phyloP scores from a whole-genome alignment of 805 yeast species.

The Kodamaea kakaduensis region DNA sequence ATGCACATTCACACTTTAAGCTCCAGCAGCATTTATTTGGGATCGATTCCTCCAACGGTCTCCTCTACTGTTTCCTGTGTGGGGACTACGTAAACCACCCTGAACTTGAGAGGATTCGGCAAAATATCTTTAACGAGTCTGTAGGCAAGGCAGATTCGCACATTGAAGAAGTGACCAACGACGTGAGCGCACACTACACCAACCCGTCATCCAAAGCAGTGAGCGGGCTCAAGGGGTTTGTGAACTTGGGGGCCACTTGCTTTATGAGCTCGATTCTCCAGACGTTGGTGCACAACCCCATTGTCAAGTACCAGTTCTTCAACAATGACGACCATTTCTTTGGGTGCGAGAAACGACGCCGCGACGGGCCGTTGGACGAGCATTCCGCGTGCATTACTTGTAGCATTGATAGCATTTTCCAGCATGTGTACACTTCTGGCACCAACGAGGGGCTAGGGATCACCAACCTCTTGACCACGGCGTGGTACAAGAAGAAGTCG shows the following conservation, averaged over 20 bases:
- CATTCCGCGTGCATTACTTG: slow-evolving; percentile 69
- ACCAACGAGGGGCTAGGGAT: slow-evolving; percentile 73
- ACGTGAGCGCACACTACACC: slow-evolving; percentile 14
- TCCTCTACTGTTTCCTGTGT: slow-evolving; percentile 77
- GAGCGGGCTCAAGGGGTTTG: slow-evolving; percentile 82
- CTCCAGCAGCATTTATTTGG: slow-evolving; percentile 35
- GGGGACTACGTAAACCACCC: slow-evolving; percentile 65
- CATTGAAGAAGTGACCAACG: neutral
- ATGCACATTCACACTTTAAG: slow-evolving; percentile 32
- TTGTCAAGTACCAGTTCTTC: slow-evolving; percentile 72
- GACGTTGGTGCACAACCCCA: slow-evolving; percentile 85
- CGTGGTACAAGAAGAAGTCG: slow-evolving; percentile 81
- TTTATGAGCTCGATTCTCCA: slow-evolving; percentile 94
- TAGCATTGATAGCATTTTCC: slow-evolving; percentile 74
- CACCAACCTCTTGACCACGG: slow-evolving; percentile 72
- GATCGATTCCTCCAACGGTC: slow-evolving; percentile 64
- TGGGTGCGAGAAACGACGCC: slow-evolving; percentile 39
- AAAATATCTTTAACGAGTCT: slow-evolving; percentile 14
- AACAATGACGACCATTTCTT: slow-evolving; percentile 61
- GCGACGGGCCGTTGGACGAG: slow-evolving; percentile 24
- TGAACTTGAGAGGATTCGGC: slow-evolving; percentile 50
- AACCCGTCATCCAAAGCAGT: slow-evolving; percentile 52
- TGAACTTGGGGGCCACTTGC: slow-evolving; percentile 96
- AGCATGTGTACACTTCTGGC: slow-evolving; percentile 65
- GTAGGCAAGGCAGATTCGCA: neutral